Percentiles rank a stretch among this genome's conserved stretches.
phyloP scores from a whole-genome alignment of 176 grass and related monocot species.

The Alopecurus myosuroides region DNA sequence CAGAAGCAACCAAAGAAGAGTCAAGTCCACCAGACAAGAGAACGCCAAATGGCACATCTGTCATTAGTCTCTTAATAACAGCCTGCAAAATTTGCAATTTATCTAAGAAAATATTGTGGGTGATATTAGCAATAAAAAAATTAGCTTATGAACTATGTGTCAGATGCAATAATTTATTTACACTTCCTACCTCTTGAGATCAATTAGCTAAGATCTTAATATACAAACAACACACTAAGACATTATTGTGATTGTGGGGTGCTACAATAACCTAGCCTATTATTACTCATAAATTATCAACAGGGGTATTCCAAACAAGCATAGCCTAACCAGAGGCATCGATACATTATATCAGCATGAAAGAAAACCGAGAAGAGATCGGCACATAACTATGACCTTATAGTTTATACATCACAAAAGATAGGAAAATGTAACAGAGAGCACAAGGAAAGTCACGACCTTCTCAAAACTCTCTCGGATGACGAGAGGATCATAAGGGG shows the following conservation, averaged over 20 bases:
- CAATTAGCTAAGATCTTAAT: neutral
- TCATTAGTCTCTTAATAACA: conserved; percentile 92
- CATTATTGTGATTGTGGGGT: neutral
- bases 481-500: conserved; percentile 72
- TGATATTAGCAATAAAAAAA: neutral
- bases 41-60: conserved; percentile 99
- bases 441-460: conserved; percentile 22
- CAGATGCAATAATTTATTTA: neutral
- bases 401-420: no score
- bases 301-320: neutral
- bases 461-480: conserved; percentile 85
- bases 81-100: conserved; percentile 39
- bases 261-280: neutral
- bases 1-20: conserved; percentile 93
- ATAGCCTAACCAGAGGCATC: conserved; percentile 1
- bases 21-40: conserved; percentile 97
- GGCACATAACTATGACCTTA: neutral
- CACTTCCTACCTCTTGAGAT: neutral
- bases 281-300: neutral
- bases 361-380: neutral
- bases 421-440: conserved; percentile 8
- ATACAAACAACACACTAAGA: neutral
- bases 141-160: neutral
- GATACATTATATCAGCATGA: conserved; percentile 16
- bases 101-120: neutral